These are phyloP conservation scores for Candida ovalis DNA, from an alignment of 805 yeast species.

Conservation along the genomic window DNA sequence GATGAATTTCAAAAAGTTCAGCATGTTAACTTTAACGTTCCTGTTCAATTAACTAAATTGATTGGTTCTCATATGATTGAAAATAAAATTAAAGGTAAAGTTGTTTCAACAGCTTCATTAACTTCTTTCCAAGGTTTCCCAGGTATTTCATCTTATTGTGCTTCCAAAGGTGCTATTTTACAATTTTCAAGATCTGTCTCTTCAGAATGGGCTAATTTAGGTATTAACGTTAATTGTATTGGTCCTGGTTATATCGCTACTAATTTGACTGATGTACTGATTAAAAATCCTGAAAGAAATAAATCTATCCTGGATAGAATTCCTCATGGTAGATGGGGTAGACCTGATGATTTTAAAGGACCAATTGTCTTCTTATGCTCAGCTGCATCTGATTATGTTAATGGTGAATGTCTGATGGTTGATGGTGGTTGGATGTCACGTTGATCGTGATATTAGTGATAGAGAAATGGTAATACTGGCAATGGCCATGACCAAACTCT, in stretches of 20 bases:
- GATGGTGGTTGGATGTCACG: constrained; percentile 53
- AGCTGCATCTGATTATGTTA: constrained; percentile 46
- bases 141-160: constrained; percentile 36
- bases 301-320: constrained; percentile 34
- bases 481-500: background rate
- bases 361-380: constrained; percentile 42
- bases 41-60: constrained; percentile 34
- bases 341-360: constrained; percentile 44
- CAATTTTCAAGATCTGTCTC: constrained; percentile 35
- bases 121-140: constrained; percentile 39
- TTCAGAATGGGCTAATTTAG: constrained; percentile 42
- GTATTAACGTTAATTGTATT: constrained; percentile 45
- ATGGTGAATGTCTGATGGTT: constrained; percentile 48
- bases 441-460: constrained; percentile 3
- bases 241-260: constrained; percentile 50
- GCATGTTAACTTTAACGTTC: constrained; percentile 38
- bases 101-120: constrained; percentile 40
- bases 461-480: background rate
- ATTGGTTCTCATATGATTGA: constrained; percentile 36
- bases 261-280: constrained; percentile 37
- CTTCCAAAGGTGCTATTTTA: constrained; percentile 41
- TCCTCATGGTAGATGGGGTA: constrained; percentile 48
- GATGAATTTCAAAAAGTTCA: constrained; percentile 37
- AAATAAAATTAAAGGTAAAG: constrained; percentile 33
- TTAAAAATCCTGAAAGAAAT: constrained; percentile 25